phyloP scores from a whole-genome alignment of 192 early-diverging fungal genomes.

The Coemansia sp. region DNA sequence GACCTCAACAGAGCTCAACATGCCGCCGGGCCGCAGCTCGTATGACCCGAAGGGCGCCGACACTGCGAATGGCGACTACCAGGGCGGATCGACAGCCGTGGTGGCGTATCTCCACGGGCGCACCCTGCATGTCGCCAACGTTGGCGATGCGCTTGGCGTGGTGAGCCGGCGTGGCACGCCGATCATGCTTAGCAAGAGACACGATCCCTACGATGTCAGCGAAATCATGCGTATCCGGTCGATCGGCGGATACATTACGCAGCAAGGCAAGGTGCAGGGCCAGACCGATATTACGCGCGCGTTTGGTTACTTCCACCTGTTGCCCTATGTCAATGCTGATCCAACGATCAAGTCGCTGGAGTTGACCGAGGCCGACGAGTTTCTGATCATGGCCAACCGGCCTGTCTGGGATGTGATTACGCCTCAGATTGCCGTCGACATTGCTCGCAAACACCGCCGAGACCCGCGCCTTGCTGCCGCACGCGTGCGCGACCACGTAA shows the following conservation, averaged over 20 bases:
- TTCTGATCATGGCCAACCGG: constrained; percentile 70
- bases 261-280: constrained; percentile 68
- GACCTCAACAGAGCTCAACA: constrained; percentile 23
- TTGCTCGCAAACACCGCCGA: constrained; percentile 74
- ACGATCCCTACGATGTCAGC: constrained; percentile 63
- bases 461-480: constrained; percentile 74
- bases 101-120: constrained; percentile 76
- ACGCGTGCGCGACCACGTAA: constrained; percentile 82
- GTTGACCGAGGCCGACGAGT: constrained; percentile 77
- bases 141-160: constrained; percentile 80
- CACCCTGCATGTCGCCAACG: constrained; percentile 80
- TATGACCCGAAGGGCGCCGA: constrained; percentile 24
- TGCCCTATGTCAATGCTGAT: constrained; percentile 80
- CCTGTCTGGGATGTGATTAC: constrained; percentile 78
- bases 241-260: constrained; percentile 78
- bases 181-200: constrained; percentile 67
- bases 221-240: constrained; percentile 74
- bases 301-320: constrained; percentile 83
- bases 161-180: constrained; percentile 70
- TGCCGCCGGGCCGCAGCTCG: constrained; percentile 25
- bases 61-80: constrained; percentile 42
- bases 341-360: constrained; percentile 71
- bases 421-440: constrained; percentile 77
- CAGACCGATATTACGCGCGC: constrained; percentile 72
- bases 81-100: constrained; percentile 73